phyloP scores from a whole-genome alignment of 306 rosid genomes.

The Malus orientalis region DNA sequence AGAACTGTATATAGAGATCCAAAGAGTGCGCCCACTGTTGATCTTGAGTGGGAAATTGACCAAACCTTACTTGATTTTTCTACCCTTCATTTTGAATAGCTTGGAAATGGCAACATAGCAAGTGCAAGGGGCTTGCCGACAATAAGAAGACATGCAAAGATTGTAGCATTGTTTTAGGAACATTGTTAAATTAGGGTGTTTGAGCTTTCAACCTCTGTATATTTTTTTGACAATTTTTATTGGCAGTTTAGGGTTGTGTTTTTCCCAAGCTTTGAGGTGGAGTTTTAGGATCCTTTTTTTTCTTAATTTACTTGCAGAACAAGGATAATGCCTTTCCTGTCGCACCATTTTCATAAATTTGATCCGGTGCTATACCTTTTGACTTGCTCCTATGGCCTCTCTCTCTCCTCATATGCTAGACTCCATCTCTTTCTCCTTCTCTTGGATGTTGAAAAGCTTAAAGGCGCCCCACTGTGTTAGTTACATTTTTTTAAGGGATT shows the following conservation, averaged over 20 bases:
- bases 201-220: slow-evolving; percentile 3
- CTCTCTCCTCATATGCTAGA: neutral
- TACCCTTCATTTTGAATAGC: too few species aligned
- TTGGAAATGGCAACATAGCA: slow-evolving; percentile 52
- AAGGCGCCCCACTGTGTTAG: too few species aligned
- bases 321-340: neutral
- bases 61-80: too few species aligned
- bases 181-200: slow-evolving; percentile 24
- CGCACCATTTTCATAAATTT: neutral
- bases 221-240: neutral
- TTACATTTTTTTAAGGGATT: too few species aligned
- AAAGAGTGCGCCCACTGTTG: too few species aligned
- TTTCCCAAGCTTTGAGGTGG: neutral
- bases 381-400: neutral
- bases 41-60: too few species aligned
- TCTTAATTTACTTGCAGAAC: neutral
- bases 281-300: neutral
- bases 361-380: neutral
- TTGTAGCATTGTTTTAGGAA: slow-evolving; percentile 16
- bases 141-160: slow-evolving; percentile 84
- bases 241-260: neutral
- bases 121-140: slow-evolving; percentile 95
- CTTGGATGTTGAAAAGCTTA: too few species aligned
- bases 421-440: too few species aligned
- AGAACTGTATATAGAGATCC: too few species aligned